These are phyloP conservation scores for Physcomitrium patens DNA, from an alignment of 225 moss, liverwort and hornwort species.

Conservation along the genomic window DNA sequence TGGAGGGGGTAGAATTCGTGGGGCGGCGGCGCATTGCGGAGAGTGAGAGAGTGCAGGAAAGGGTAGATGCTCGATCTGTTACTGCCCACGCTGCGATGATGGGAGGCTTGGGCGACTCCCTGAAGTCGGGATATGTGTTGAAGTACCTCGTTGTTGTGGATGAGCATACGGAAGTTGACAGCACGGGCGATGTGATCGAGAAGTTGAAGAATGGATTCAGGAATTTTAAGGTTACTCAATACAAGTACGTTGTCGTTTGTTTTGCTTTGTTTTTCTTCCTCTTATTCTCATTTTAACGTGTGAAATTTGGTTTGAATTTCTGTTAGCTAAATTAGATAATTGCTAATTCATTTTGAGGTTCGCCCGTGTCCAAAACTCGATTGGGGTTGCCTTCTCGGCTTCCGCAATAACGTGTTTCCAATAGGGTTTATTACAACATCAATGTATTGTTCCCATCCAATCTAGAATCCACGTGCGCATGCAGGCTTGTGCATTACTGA, in stretches of 20 bases:
- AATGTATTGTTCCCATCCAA: background rate
- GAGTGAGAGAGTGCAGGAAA: background rate
- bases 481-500: background rate
- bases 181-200: slow-evolving; percentile 49
- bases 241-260: slow-evolving; percentile 28
- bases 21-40: background rate
- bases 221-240: slow-evolving; percentile 37
- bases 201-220: slow-evolving; percentile 48
- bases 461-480: too few species aligned
- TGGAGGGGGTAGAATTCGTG: background rate
- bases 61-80: slow-evolving; percentile 10
- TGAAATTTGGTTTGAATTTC: background rate
- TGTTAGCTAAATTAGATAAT: background rate
- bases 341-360: too few species aligned
- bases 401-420: too few species aligned
- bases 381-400: too few species aligned
- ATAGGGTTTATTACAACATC: background rate
- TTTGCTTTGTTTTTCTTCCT: background rate
- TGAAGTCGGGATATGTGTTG: slow-evolving; percentile 47
- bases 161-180: slow-evolving; percentile 32
- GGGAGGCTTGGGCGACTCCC: slow-evolving; percentile 35
- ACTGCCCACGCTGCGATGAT: slow-evolving; percentile 13
- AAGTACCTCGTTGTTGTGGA: slow-evolving; percentile 41
- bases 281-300: too few species aligned
- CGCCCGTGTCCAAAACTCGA: too few species aligned